Percentiles rank a stretch among this genome's conserved stretches.
Evolutionary conservation across 2,329 filamentous ascomycete species (phyloP).

Genomic region (Coleophoma cylindrospora): DNA sequence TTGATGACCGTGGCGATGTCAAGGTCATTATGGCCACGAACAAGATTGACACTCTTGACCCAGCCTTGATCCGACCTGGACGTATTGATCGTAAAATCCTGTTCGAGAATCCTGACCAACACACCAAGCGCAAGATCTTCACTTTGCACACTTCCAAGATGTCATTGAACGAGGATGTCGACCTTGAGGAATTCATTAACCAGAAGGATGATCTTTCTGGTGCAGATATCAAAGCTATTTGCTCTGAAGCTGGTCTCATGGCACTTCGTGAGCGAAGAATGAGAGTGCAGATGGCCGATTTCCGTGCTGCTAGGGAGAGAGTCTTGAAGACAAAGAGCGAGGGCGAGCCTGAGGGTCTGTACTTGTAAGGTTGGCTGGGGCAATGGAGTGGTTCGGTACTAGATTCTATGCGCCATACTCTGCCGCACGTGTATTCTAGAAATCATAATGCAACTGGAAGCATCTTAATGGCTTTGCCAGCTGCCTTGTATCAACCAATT

Average conservation of each 20-base stretch:
- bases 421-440: background rate
- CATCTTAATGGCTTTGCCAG: no score
- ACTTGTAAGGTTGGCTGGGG: constrained; percentile 62
- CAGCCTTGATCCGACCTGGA: constrained; percentile 90
- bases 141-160: constrained; percentile 98
- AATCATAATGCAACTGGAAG: background rate
- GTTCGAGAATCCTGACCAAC: constrained; percentile 68
- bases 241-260: constrained; percentile 92
- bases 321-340: constrained; percentile 98
- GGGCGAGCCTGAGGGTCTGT: constrained; percentile 95
- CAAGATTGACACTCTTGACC: constrained; percentile 98
- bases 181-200: constrained; percentile 95
- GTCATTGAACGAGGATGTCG: constrained; percentile 94
- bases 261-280: constrained; percentile 92
- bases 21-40: constrained; percentile 99
- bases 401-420: background rate
- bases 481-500: no score
- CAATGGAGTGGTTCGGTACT: background rate
- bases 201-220: constrained; percentile 97
- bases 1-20: constrained; percentile 97
- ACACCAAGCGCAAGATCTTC: constrained; percentile 97
- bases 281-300: constrained; percentile 99
- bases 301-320: constrained; percentile 84
- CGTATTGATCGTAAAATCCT: constrained; percentile 98
- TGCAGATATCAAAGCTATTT: constrained; percentile 98